Evolutionary conservation across 768 basidiomycete genomes (phyloP).

Genomic region (Podaxis carcinomalis): DNA sequence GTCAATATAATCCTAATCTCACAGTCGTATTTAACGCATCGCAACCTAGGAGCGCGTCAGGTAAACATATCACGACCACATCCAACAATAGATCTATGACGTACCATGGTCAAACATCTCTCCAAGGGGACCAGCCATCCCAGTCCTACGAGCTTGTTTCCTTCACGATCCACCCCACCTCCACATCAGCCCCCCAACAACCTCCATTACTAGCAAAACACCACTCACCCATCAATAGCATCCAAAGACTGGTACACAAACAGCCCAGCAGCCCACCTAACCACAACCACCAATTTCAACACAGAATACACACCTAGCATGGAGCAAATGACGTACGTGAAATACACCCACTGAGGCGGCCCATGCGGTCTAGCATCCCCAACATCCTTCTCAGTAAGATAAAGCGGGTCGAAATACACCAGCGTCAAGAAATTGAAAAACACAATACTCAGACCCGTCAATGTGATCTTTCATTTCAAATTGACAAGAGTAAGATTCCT

Average conservation of each 20-base stretch:
- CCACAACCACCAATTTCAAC: background rate
- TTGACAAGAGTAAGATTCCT: background rate
- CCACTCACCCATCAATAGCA: slow-evolving; percentile 78
- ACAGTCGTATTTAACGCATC: slow-evolving; percentile 96
- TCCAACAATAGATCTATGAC: slow-evolving; percentile 12
- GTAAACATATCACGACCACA: background rate
- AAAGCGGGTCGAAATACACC: slow-evolving; percentile 77
- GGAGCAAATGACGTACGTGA: slow-evolving; percentile 53
- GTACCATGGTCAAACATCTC: slow-evolving; percentile 98
- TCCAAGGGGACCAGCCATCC: slow-evolving; percentile 96
- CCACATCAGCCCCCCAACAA: background rate
- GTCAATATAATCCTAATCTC: slow-evolving; percentile 9
- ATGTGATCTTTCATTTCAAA: slow-evolving; percentile 63
- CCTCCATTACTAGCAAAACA: slow-evolving; percentile 1
- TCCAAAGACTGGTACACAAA: slow-evolving; percentile 91
- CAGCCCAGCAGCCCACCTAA: slow-evolving; percentile 81
- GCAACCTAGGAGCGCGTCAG: slow-evolving; percentile 48
- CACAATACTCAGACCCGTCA: slow-evolving; percentile 79
- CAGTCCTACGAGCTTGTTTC: slow-evolving; percentile 92
- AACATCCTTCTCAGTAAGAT: slow-evolving; percentile 65
- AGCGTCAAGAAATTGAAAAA: slow-evolving; percentile 81
- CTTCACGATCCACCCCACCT: slow-evolving; percentile 30
- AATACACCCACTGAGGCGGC: slow-evolving; percentile 86
- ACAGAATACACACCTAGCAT: background rate
- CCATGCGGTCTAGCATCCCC: slow-evolving; percentile 27